Percentiles rank a stretch among this genome's conserved stretches.
Conservation (phyloP, 371 early-diverging fungal species). For the Apophysomyces trapeziformis region DNA sequence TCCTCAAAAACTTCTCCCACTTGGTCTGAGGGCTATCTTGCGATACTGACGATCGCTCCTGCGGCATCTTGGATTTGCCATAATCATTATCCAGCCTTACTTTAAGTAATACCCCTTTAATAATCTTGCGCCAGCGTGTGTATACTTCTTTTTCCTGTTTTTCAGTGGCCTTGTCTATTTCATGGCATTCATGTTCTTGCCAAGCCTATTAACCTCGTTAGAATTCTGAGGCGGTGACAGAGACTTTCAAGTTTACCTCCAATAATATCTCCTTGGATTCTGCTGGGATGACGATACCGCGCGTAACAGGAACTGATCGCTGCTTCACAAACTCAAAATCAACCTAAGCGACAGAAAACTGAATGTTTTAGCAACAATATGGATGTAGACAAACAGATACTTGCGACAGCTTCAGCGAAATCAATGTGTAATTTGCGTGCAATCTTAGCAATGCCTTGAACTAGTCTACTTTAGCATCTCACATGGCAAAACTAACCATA, state of each 20-base stretch:
- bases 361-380: background rate
- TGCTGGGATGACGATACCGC: slow-evolving; percentile 77
- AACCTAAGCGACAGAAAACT: slow-evolving; percentile 35
- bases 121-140: slow-evolving; percentile 65
- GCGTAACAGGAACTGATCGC: slow-evolving; percentile 65
- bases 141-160: slow-evolving; percentile 56
- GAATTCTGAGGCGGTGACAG: background rate
- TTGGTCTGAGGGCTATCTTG: slow-evolving; percentile 6
- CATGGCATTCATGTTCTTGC: slow-evolving; percentile 45
- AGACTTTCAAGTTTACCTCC: slow-evolving; percentile 53
- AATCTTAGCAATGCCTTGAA: slow-evolving; percentile 60
- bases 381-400: slow-evolving; percentile 11
- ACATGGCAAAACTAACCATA: background rate
- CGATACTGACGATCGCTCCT: slow-evolving; percentile 12
- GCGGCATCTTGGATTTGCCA: slow-evolving; percentile 15
- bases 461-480: slow-evolving; percentile 20
- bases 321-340: slow-evolving; percentile 79
- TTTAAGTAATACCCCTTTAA: slow-evolving; percentile 56
- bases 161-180: slow-evolving; percentile 48
- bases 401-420: slow-evolving; percentile 80
- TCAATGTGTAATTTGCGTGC: slow-evolving; percentile 79
- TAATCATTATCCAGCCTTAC: slow-evolving; percentile 62
- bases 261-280: slow-evolving; percentile 61
- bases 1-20: slow-evolving; percentile 20
- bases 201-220: slow-evolving; percentile 42